A percentile compares a stretch with the other conserved stretches of the same genome.
phyloP scores from a whole-genome alignment of 2,329 filamentous ascomycete genomes.

The Fusarium newnesense region DNA sequence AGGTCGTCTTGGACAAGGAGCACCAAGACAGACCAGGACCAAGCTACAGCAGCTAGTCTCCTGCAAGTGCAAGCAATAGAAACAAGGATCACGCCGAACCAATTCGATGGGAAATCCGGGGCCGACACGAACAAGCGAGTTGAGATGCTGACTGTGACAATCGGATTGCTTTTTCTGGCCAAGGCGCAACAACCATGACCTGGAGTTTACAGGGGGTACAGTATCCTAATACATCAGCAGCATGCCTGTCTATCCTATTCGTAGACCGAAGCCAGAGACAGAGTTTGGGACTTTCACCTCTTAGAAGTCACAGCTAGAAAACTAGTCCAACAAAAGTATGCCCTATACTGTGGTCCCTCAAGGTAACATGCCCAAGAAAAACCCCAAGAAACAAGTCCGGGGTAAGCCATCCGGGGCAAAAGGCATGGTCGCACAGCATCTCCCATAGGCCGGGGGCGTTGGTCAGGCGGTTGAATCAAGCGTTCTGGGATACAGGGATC shows the following conservation, averaged over 20 bases:
- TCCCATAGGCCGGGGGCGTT: constrained; percentile 32
- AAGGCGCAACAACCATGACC: constrained; percentile 2
- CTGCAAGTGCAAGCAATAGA: constrained; percentile 19
- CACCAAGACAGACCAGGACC: constrained; percentile 11
- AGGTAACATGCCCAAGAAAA: background rate
- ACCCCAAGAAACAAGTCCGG: constrained; percentile 18
- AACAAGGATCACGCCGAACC: constrained; percentile 43
- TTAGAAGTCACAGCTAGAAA: background rate
- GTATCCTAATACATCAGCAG: background rate
- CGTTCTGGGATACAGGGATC: constrained; percentile 37
- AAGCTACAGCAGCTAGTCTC: constrained; percentile 28
- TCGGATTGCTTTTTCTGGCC: constrained; percentile 35
- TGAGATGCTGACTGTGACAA: constrained; percentile 1
- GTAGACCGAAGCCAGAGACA: constrained; percentile 32
- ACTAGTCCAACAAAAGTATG: background rate
- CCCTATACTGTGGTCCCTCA: background rate
- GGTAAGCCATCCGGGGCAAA: constrained; percentile 40
- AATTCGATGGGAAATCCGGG: constrained; percentile 46
- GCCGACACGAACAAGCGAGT: constrained; percentile 24
- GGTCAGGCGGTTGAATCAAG: constrained; percentile 46
- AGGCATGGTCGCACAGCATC: constrained; percentile 16
- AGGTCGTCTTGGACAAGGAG: constrained; percentile 7
- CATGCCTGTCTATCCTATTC: constrained; percentile 18
- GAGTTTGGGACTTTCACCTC: background rate
- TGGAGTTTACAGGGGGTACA: background rate